Percentiles rank a stretch among this genome's conserved stretches.
phyloP scores from a whole-genome alignment of 345 rosid genomes.

The Balakata baccata region DNA sequence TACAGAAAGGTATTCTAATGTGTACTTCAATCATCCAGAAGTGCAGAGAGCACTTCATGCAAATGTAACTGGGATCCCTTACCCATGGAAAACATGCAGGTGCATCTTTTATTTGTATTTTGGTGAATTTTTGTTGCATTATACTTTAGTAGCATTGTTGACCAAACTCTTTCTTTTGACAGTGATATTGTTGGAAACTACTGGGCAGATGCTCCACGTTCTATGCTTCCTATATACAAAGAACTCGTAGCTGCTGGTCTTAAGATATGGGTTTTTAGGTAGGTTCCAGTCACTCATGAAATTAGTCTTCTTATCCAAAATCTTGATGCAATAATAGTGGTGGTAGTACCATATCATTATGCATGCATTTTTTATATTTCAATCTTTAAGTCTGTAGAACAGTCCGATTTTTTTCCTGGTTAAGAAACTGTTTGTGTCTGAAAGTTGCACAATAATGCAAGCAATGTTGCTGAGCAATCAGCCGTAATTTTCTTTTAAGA shows the following conservation, averaged over 20 bases:
- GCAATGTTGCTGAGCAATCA: not conserved
- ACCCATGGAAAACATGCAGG: constrained; percentile 93
- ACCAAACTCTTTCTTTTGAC: constrained; percentile 13
- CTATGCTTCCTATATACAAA: constrained; percentile 91
- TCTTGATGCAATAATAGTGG: not conserved
- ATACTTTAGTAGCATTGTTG: not conserved
- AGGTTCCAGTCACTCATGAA: not conserved
- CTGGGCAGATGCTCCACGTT: constrained; percentile 85
- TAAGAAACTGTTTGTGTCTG: not conserved
- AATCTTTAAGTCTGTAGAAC: not conserved
- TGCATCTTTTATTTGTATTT: constrained; percentile 10
- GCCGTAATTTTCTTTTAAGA: not conserved
- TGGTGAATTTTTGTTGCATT: not conserved
- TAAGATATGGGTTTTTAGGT: constrained; percentile 89
- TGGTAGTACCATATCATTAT: not conserved
- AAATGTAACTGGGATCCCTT: constrained; percentile 63
- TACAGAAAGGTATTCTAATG: constrained; percentile 69
- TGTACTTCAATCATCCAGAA: constrained; percentile 78
- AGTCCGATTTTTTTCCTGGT: not conserved
- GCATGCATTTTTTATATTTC: not conserved
- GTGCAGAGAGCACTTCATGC: constrained; percentile 97
- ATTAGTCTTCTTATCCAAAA: not conserved
- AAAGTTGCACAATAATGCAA: not conserved
- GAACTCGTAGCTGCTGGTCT: constrained; percentile 81
- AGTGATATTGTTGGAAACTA: constrained; percentile 62